These are phyloP conservation scores for Penicillium lividum DNA, from an alignment of 495 filamentous ascomycete genomes.

Conservation along the genomic window DNA sequence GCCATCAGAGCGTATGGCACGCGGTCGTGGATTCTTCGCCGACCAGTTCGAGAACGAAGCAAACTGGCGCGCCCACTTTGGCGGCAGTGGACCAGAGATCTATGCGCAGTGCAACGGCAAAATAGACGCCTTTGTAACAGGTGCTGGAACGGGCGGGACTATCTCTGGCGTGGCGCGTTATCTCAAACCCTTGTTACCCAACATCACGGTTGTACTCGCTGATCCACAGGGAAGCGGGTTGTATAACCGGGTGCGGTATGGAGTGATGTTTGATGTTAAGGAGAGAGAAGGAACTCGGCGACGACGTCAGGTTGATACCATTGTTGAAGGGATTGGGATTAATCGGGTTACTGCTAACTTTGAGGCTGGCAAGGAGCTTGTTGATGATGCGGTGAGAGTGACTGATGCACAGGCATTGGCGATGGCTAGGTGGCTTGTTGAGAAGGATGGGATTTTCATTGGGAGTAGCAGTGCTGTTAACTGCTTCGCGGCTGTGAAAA, in stretches of 20 bases:
- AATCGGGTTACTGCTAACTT: conserved; percentile 92
- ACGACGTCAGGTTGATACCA: conserved; percentile 88
- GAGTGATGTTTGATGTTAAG: conserved; percentile 90
- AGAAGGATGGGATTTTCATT: conserved; percentile 93
- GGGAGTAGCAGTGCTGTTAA: conserved; percentile 96
- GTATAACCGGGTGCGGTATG: conserved; percentile 85
- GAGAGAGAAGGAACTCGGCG: conserved; percentile 89
- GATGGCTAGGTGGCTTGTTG: conserved; percentile 94
- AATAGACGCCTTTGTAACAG: conserved; percentile 88
- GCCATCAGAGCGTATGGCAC: conserved; percentile 17
- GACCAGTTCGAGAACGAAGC: conserved; percentile 92
- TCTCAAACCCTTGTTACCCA: conserved; percentile 68
- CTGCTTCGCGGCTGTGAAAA: conserved; percentile 84
- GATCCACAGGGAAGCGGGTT: conserved; percentile 94
- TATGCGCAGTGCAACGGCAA: conserved; percentile 70
- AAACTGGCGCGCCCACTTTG: conserved; percentile 83
- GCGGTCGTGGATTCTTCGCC: conserved; percentile 78
- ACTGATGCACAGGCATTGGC: conserved; percentile 87
- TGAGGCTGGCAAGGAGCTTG: conserved; percentile 75
- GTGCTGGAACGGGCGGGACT: conserved; percentile 95
- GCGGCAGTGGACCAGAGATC: conserved; percentile 88
- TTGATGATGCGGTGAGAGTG: conserved; percentile 89
- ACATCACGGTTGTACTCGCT: conserved; percentile 76
- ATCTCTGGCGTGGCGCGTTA: conserved; percentile 82
- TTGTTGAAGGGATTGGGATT: conserved; percentile 95